Evolutionary conservation across 306 rosid species (phyloP).

Genomic region (Arachis stenosperma): DNA sequence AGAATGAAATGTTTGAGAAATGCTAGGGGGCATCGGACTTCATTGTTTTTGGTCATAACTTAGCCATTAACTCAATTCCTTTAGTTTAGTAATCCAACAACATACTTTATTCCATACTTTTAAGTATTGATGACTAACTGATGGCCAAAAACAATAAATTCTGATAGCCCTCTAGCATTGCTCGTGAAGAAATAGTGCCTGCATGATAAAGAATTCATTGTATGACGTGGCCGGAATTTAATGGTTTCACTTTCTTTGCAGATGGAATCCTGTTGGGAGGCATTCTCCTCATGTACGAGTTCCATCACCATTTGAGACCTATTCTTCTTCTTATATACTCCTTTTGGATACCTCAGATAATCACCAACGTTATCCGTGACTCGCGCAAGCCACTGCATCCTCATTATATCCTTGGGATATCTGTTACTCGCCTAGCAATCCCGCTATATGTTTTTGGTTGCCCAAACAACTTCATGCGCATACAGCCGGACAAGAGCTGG

Average conservation of each 20-base stretch:
- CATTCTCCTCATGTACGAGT: conserved; percentile 88
- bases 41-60: too few relatives aligned
- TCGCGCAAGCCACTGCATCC: conserved; percentile 95
- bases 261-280: conserved; percentile 98
- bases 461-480: conserved; percentile 95
- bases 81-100: too few relatives aligned
- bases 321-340: conserved; percentile 82
- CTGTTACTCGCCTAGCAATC: conserved; percentile 80
- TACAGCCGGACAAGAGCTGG: conserved; percentile 76
- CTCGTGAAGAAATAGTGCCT: not conserved
- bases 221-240: conserved; percentile 36
- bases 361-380: conserved; percentile 82
- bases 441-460: conserved; percentile 89
- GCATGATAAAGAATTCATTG: conserved; percentile 7
- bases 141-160: too few relatives aligned
- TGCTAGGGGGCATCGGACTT: too few relatives aligned
- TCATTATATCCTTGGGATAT: conserved; percentile 81
- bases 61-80: too few relatives aligned
- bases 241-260: conserved; percentile 52
- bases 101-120: too few relatives aligned
- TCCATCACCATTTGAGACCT: conserved; percentile 78
- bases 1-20: not conserved
- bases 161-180: too few relatives aligned
- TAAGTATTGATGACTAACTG: too few relatives aligned
- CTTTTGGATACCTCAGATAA: conserved; percentile 96